Base-by-base conservation (phyloP, 257 asterid species). In the Solanum pennellii region DNA sequence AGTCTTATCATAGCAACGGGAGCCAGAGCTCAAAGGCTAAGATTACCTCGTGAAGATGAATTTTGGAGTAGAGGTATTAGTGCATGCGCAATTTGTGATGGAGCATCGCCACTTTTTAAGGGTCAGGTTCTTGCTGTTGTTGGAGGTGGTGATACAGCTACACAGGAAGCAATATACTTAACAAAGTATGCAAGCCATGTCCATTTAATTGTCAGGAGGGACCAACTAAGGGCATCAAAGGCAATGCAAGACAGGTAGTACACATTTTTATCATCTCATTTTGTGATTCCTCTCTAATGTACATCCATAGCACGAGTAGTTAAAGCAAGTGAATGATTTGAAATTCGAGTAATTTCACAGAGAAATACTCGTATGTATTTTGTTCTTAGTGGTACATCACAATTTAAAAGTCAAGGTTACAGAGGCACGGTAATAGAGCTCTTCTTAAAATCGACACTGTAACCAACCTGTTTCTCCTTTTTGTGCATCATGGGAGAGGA, bases 61-160 rank as follows among this genome's bases (percentile, higher is more conserved):
- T 97, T 97, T 86, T 97, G 99, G 99, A 96, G 99, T 87, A 93
- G 99, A 91, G 99, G 99, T 89, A 96, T 97, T 87, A 97, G 99
- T 91, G 99, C 99, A 23, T 97, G 99, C 87, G 98, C 99, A 85
- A 97, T 97, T 65, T 97, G 99, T 91, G 99, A 97, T 90, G 99
- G 99, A 86, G 99, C 99, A 83, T 97, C 99, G 1, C 99, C 99
- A n/a, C 91, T 96, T 85, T 97, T 95, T 86, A 97, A 97, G 90
- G 91, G 98, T 47, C 99, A 97, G 92, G 96, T 96, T 87, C 98
- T 97, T 84, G 99, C 98, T 88, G 99, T 97, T 84, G 99, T 97
- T 88, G 99, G 99, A 62, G 99, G 99, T 21, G 99, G 99, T 85
- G 99, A 97, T 94, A 96, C 99, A 21, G 99, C 99, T 85, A 96